Base-by-base conservation (phyloP, 495 filamentous ascomycete species). In the Penicillium lagena region DNA sequence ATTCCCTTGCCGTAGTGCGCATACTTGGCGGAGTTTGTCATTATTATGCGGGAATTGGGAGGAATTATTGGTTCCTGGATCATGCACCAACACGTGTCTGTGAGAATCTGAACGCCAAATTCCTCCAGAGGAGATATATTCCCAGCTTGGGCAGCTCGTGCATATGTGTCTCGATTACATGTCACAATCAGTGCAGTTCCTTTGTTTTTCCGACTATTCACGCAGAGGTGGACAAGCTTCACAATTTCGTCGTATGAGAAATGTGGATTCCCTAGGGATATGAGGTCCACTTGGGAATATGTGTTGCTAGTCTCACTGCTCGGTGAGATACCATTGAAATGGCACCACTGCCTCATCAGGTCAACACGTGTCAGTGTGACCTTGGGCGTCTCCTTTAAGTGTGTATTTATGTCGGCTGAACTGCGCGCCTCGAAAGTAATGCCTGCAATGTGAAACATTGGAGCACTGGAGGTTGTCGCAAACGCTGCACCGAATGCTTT, bases 241-340 rank as follows among this genome's bases (percentile, higher is more conserved):
- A 10, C 11, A 12, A 59, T 51, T 30, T 66, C 62, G 12, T 52
- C 44, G 1, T 52, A 36, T 7, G 63, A 49, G 32, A 67, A 62
- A 37, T 67, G 60, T 7, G 63, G 63, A 28, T 64, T 67, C 5
- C 63, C 63, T 4, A 67, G 52, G 2, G 63, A 67, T 2, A 67
- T 45, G 9, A 67, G 42, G 27, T 52, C 56, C 12, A 64, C 47
- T 6, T 50, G 41, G 2, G n/a, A 22, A 6, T 22, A 22, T 9
- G 12, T 27, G 10, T 46, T 28, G 9, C n/a, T 14, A 1, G 48
- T 42, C n/a, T 15, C 30, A 22, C 8, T 36, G n/a, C 9, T 27
- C 17, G 7, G 30, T 48, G 39, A 4, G 22, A 22, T 22, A 22
- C 22, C 22, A 22, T 54, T 64, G 7, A 64, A 48, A 3, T 29